These are phyloP conservation scores for Diplogelasinospora grovesii DNA, from an alignment of 495 filamentous ascomycete genomes.

Conservation along the genomic window DNA sequence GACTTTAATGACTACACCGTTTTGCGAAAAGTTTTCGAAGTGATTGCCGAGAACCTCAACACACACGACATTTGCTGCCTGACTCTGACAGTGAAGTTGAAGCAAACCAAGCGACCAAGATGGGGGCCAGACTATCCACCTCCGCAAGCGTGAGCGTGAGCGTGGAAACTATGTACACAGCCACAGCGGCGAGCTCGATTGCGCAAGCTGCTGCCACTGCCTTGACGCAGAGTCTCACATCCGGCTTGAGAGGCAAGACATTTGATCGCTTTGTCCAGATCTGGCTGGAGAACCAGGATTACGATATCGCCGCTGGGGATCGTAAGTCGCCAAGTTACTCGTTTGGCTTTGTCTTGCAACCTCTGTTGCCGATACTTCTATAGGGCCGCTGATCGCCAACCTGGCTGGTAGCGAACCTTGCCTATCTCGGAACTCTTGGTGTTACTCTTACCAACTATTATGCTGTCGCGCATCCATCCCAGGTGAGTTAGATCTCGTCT, in stretches of 20 bases:
- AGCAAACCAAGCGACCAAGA: too few relatives aligned
- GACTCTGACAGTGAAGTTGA: too few relatives aligned
- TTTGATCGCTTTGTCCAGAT: slow-evolving; percentile 63
- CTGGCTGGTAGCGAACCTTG: slow-evolving; percentile 15
- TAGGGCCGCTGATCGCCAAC: neutral
- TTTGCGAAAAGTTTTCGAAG: too few relatives aligned
- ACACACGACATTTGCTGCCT: too few relatives aligned
- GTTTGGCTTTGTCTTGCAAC: too few relatives aligned
- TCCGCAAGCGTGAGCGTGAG: too few relatives aligned
- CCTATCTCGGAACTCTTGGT: slow-evolving; percentile 52
- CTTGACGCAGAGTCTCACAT: slow-evolving; percentile 44
- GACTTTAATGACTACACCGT: too few relatives aligned
- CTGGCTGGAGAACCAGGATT: slow-evolving; percentile 69
- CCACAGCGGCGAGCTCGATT: slow-evolving; percentile 4
- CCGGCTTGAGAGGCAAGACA: slow-evolving; percentile 53
- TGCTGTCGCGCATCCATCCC: slow-evolving; percentile 26
- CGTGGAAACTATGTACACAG: slow-evolving; percentile 14
- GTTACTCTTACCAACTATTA: slow-evolving; percentile 61
- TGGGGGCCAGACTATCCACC: too few relatives aligned
- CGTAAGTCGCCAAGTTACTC: neutral
- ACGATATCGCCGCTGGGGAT: slow-evolving; percentile 21
- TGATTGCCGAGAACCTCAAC: too few relatives aligned
- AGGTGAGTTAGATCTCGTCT: neutral
- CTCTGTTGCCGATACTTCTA: too few relatives aligned
- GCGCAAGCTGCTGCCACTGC: slow-evolving; percentile 8